Evolutionary conservation across 768 basidiomycete genomes (phyloP), one percentile per base, ranked within the genome.

Genomic region (Hypholoma sublateritium): DNA sequence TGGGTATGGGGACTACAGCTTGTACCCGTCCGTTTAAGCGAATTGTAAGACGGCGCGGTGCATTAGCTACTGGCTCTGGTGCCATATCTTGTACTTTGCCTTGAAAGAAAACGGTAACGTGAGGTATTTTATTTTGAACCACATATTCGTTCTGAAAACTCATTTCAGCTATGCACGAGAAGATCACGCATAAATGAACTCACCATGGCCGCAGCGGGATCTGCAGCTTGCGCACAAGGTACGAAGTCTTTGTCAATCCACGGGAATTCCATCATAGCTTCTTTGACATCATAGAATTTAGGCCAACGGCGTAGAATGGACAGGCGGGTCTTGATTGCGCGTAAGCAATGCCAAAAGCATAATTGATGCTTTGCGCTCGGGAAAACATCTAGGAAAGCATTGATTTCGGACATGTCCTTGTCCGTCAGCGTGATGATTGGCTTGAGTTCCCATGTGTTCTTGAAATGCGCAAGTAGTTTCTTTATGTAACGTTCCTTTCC

Each of bases 291-390:
- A 53, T 75, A 76, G 14, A 14, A 63, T 1, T 57, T 69, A 0
- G 74, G 75, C 1, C 32, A 32, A 0, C 63, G 61, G 5, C 21
- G 43, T 1, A 72, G 52, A 45, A 70, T 69, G 1, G 70, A 48
- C 0, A 74, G 59, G 0, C 69, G 66, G 13, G 48, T 65, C 28
- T 73, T 74, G 16, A 60, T 47, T 0, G 67, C 66, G 12, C 62
- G 45, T 46, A 46, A 25, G 24, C 45, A 46, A 25, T 46, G 45
- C 45, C 45, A 46, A 21, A 46, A 46, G 56, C 74, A 77, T 0
- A 78, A 56, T 53, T 74, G 74, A 35, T 62, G 61, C 50, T 77
- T 77, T 9, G 72, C 70, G 6, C 65, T 41, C 2, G 70, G 70
- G 49, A 63, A 70, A 6, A 58, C 50, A 0, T 49, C 53, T 0